Evolutionary conservation across 2,329 filamentous ascomycete species (phyloP).

Genomic region (Cercospora nicotianae): DNA sequence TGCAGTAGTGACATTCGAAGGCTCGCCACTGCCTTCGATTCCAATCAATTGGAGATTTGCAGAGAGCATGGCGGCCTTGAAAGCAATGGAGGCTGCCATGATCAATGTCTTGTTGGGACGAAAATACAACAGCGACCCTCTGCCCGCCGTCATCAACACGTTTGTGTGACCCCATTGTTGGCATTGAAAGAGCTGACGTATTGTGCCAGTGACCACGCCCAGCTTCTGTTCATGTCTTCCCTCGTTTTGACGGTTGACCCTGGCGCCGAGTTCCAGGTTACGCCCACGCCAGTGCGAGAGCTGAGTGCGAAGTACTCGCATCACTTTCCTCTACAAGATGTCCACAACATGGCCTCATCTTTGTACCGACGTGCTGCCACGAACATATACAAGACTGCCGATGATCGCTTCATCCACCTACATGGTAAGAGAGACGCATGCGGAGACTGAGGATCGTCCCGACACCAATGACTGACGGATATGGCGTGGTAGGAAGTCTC

Average conservation of each 20-base stretch:
- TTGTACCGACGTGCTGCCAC: not conserved
- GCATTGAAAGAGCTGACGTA: not conserved
- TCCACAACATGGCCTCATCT: not conserved
- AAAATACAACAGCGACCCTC: slow-evolving; percentile 18
- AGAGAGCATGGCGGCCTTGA: slow-evolving; percentile 49
- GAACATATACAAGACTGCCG: not conserved
- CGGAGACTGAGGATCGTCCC: not conserved
- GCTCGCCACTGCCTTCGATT: slow-evolving; percentile 37
- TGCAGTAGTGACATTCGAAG: not conserved
- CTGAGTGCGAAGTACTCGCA: not conserved
- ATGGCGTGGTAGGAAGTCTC: not conserved
- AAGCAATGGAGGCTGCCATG: slow-evolving; percentile 25
- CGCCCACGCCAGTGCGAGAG: not conserved
- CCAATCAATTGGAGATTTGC: slow-evolving; percentile 60
- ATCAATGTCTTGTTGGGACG: slow-evolving; percentile 22
- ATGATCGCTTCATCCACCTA: not conserved
- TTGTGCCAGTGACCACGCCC: not conserved
- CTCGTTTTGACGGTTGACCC: not conserved
- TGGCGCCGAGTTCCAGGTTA: not conserved
- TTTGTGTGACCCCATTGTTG: not conserved
- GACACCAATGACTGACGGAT: not conserved
- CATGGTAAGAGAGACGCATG: not conserved
- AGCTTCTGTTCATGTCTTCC: not conserved
- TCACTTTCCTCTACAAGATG: not conserved
- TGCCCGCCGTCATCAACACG: not conserved